A percentile compares a stretch with the other conserved stretches of the same genome.
Conservation (phyloP, 768 basidiomycete species). For the Lenzites betulinus region DNA sequence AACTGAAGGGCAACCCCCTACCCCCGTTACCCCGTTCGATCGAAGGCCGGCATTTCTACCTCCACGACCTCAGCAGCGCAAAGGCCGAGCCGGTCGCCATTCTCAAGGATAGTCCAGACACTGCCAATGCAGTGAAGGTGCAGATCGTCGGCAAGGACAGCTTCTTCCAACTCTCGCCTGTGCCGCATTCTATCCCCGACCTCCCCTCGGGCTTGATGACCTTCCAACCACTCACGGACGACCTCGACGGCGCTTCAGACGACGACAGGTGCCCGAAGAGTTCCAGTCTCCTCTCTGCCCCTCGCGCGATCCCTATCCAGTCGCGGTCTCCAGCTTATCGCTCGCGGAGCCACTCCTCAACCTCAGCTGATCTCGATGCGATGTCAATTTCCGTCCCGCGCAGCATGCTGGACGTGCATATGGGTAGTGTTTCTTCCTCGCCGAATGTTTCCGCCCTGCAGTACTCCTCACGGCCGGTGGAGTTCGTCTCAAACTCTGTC, state of each 20-base stretch:
- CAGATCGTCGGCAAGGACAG: conserved; percentile 21
- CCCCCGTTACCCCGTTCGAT: conserved; percentile 14
- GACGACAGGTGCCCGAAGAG: conserved; percentile 19
- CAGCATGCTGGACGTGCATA: conserved; percentile 29
- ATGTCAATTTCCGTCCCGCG: conserved; percentile 29
- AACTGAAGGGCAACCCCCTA: conserved; percentile 17
- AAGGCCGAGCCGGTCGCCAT: conserved; percentile 22
- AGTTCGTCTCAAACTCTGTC: conserved; percentile 10
- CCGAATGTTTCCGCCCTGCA: conserved; percentile 20
- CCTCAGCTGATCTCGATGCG: conserved; percentile 19
- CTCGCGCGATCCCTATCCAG: conserved; percentile 30
- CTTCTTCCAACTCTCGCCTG: conserved; percentile 30
- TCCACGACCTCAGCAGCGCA: conserved; percentile 17
- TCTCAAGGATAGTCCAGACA: conserved; percentile 19
- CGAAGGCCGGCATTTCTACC: conserved; percentile 23
- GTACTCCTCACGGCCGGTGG: conserved; percentile 19
- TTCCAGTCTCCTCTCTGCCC: conserved; percentile 12
- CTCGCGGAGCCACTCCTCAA: conserved; percentile 25
- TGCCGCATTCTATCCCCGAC: conserved; percentile 27
- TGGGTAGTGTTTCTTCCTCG: conserved; percentile 32
- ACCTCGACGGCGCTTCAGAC: conserved; percentile 27
- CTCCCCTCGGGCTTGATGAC: conserved; percentile 24
- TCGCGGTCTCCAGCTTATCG: conserved; percentile 16
- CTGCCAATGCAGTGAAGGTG: conserved; percentile 14
- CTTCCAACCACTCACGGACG: conserved; percentile 29